phyloP scores from a whole-genome alignment of 2,329 filamentous ascomycete species.

The Xylaria sp. region DNA sequence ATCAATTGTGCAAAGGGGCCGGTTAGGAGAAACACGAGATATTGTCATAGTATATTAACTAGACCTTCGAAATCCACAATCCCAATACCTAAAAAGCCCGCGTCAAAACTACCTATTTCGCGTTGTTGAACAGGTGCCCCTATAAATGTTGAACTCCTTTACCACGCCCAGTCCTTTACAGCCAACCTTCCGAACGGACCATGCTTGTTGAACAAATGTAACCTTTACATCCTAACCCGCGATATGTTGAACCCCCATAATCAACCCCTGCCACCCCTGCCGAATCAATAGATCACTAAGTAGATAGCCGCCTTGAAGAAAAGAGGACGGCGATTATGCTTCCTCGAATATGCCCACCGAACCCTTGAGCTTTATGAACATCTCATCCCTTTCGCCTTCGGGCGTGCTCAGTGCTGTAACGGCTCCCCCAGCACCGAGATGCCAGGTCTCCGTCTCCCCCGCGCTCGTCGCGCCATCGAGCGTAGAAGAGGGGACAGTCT shows the following conservation, averaged over 20 bases:
- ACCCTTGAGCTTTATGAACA: constrained; percentile 75
- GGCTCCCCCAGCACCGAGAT: constrained; percentile 86
- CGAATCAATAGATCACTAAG: background rate
- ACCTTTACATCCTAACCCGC: background rate
- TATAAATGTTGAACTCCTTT: constrained; percentile 21
- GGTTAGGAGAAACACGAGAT: too few relatives aligned
- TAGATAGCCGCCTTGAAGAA: background rate
- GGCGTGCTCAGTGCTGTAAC: constrained; percentile 84
- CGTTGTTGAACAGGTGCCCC: constrained; percentile 20
- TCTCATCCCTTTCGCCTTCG: constrained; percentile 86
- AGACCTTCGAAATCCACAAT: too few relatives aligned
- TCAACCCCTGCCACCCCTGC: background rate
- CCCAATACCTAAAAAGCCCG: too few relatives aligned
- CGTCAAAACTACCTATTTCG: background rate
- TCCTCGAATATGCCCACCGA: constrained; percentile 57
- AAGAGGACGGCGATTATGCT: background rate
- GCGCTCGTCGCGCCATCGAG: background rate
- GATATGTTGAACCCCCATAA: constrained; percentile 22
- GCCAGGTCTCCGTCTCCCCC: constrained; percentile 67
- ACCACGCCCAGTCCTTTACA: background rate
- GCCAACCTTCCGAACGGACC: background rate
- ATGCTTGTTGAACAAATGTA: constrained; percentile 17
- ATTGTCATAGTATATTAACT: too few relatives aligned
- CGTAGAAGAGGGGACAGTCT: constrained; percentile 41
- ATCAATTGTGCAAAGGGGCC: too few relatives aligned